phyloP scores from a whole-genome alignment of 805 yeast genomes.

The Priceomyces carsonii region DNA sequence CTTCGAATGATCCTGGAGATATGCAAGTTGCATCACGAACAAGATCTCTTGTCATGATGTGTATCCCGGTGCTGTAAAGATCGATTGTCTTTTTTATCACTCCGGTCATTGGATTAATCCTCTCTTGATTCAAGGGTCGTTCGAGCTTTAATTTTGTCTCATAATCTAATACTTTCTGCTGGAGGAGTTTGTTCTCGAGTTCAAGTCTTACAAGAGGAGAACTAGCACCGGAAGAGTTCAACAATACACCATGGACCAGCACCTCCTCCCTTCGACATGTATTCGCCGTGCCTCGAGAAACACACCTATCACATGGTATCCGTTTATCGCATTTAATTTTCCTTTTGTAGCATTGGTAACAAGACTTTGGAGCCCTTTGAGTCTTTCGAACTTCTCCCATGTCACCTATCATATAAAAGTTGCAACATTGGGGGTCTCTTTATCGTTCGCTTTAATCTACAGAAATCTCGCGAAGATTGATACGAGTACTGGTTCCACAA shows the following conservation, averaged over 20 bases:
- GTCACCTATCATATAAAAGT: too few relatives aligned
- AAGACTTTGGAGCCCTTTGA: conserved; percentile 16
- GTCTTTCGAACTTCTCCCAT: conserved; percentile 10
- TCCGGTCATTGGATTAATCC: not conserved
- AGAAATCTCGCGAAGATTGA: too few relatives aligned
- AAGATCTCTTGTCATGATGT: conserved; percentile 16
- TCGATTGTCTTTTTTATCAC: conserved; percentile 2
- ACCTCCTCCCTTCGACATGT: conserved; percentile 32
- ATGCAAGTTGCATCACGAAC: conserved; percentile 19
- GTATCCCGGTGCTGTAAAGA: conserved; percentile 7
- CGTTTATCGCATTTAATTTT: conserved; percentile 14
- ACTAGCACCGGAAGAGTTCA: conserved; percentile 15
- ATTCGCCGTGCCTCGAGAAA: conserved; percentile 25
- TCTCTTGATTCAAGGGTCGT: not conserved
- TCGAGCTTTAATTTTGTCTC: not conserved
- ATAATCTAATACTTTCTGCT: not conserved
- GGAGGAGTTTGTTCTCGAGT: conserved; percentile 17
- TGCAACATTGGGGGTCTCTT: too few relatives aligned
- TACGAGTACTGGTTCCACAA: too few relatives aligned
- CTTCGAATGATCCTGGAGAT: conserved; percentile 1
- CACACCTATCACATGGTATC: conserved; percentile 14
- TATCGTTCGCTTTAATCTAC: too few relatives aligned
- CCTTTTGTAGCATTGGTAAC: conserved; percentile 11
- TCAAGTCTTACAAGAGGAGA: conserved; percentile 10
- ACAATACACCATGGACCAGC: conserved; percentile 29